Base-by-base conservation (phyloP, 208 protist genomes). In the Wallacemonas sp. region DNA sequence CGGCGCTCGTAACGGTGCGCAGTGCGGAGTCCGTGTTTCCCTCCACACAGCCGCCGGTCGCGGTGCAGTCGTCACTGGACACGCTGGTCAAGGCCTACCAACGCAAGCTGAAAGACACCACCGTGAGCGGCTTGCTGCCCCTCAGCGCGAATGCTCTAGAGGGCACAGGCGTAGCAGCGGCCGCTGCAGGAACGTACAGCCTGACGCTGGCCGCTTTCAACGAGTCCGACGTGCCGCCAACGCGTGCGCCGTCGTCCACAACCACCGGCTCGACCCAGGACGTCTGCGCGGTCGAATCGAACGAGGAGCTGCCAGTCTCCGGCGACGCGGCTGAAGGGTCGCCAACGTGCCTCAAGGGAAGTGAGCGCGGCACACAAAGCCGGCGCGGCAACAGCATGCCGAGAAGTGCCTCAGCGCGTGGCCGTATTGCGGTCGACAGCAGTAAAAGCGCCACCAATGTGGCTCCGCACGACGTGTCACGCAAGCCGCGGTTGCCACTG, bases 1-100 rank as follows among this genome's bases (percentile, higher is more conserved):
- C 83, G 24, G 90, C 83, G 46, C 14, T 44, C 17, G 77, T 71
- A 8, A 69, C 75, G 33, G 73, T 83, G 49, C 74, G 77, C 2
- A 80, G 74, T 24, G 81, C 70, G 12, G 27, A 65, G 17, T 56
- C 61, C 1, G 54, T 38, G 33, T 81, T 94, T 32, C 82, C 88
- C 1, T 48, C 69, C 12, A 44, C 71, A 8, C 52, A 72, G n/a
- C 61, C 73, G 1, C 47, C 72, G 1, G 66, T 63, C 0, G 46
- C 67, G 23, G 61, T 88, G 17, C 52, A 72, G 41, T 68, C 54
- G 33, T 68, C 79, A 1, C 75, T 94, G 24, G 79, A 83, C 33
- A 44, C 48, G 3, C 70, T 94, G 27, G 76, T 78, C 52, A 33
- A 61, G 21, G 34, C 55, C 41, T 55, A 82, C 48, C 52, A 73